A percentile compares a stretch with the other conserved stretches of the same genome.
Evolutionary conservation across 108 stramenopile genomes (phyloP).

Genomic region (Aurantiochytrium sp.): DNA sequence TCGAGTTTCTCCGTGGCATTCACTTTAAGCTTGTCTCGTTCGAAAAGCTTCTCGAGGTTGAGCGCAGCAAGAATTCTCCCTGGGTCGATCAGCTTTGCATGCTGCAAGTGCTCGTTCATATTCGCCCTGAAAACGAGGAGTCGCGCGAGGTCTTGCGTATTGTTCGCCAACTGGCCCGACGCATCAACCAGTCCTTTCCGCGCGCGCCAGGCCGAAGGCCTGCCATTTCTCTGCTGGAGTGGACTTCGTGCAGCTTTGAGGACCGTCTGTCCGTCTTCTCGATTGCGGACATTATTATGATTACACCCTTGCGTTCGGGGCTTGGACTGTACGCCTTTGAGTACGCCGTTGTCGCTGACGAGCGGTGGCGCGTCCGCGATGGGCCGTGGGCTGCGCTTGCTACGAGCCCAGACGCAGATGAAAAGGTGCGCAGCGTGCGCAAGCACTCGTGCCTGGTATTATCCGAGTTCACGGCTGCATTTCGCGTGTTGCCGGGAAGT

Average conservation of each 20-base stretch:
- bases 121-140: not conserved
- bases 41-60: not conserved
- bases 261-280: not conserved
- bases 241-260: not conserved
- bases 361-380: not conserved
- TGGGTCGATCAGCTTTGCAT: not conserved
- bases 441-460: not conserved
- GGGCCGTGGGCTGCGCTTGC: not conserved
- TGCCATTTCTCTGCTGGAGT: not conserved
- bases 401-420: not conserved
- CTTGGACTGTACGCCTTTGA: not conserved
- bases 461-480: constrained; percentile 11
- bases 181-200: not conserved
- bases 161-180: not conserved
- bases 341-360: not conserved
- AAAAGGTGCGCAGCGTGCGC: not conserved
- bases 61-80: not conserved
- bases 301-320: not conserved
- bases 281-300: not conserved
- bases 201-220: not conserved
- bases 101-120: not conserved
- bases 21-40: constrained; percentile 8
- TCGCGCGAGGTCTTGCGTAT: not conserved
- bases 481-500: not conserved
- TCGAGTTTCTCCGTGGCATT: not conserved